Conservation (phyloP, 176 grass and related monocot species). For the Zea mays region DNA sequence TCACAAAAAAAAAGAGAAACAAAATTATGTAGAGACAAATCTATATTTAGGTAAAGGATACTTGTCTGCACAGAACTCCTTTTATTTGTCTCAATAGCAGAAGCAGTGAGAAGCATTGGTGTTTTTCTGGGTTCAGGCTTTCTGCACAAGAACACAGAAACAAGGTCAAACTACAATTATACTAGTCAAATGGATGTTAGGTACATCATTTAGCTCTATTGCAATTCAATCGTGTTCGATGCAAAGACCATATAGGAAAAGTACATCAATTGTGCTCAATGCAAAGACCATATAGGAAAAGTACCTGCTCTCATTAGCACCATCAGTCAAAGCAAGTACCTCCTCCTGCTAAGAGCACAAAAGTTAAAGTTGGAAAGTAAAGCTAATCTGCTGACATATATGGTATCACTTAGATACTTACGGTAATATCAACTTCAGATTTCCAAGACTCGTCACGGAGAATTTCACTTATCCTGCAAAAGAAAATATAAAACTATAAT, state of each 20-base stretch:
- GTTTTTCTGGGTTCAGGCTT: constrained; percentile 62
- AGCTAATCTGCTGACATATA: constrained; percentile 7
- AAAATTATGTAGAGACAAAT: background rate
- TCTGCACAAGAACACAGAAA: constrained; percentile 33
- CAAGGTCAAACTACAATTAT: constrained; percentile 31
- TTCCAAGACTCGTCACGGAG: constrained; percentile 61
- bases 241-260: constrained; percentile 22
- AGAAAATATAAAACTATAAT: constrained; percentile 33
- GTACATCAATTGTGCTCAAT: constrained; percentile 35
- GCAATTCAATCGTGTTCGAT: constrained; percentile 13
- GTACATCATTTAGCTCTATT: constrained; percentile 6
- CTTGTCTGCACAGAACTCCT: constrained; percentile 49
- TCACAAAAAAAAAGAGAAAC: constrained; percentile 5
- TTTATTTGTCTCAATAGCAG: constrained; percentile 61
- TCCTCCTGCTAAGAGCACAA: constrained; percentile 61
- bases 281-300: constrained; percentile 22
- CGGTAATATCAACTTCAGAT: constrained; percentile 65
- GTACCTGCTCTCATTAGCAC: constrained; percentile 61
- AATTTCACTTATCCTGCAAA: constrained; percentile 76
- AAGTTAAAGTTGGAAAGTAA: constrained; percentile 35
- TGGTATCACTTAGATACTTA: constrained; percentile 51
- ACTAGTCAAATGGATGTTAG: constrained; percentile 6
- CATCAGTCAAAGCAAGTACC: constrained; percentile 72
- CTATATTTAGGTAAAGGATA: constrained; percentile 49
- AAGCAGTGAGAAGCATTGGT: constrained; percentile 68